Evolutionary conservation across 2,329 filamentous ascomycete genomes (phyloP), one percentile per base, ranked within the genome.

Genomic region (Microsporum canis): DNA sequence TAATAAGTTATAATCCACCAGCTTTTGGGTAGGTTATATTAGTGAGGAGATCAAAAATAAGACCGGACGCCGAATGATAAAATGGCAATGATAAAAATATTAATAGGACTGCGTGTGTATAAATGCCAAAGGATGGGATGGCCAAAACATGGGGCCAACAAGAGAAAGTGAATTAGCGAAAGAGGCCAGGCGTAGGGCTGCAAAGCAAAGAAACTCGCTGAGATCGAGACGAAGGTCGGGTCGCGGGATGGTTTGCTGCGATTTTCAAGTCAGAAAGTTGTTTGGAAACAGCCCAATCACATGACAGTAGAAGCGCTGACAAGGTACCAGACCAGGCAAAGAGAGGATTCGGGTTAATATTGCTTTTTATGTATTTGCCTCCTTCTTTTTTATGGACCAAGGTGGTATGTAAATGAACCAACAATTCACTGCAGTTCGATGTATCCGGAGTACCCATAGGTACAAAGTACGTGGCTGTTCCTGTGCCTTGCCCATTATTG

Each of bases 161-260:
- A 55, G 51, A 55, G 2, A 55, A 55, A 31, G 31, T 36, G 51
- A 36, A 55, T 55, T 55, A 55, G 51, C 33, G 51, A 55, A 55
- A 55, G 51, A 55, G 36, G 51, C 51, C 33, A 34, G 31, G 31
- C 23, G 31, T n/a, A 55, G n/a, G n/a, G 14, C 51, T 34, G 33
- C 17, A 34, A n/a, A 55, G 33, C 51, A 23, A 38, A 17, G 17
- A 34, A 31, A 55, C 51, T 38, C 14, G 51, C 51, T n/a, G 5
- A 8, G 49, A 55, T 31, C 33, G 17, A 34, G 29, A 55, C 14
- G 4, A 36, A 55, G 23, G 31, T 23, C 10, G 7, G 49, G 27
- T 53, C 27, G 12, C 51, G 31, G 14, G 31, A 55, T 34, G 33
- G 27, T n/a, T 49, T 55, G 51, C 51, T 55, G 51, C 33, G 51